phyloP scores from a whole-genome alignment of 306 rosid genomes.

The Ochetophila trinervis region DNA sequence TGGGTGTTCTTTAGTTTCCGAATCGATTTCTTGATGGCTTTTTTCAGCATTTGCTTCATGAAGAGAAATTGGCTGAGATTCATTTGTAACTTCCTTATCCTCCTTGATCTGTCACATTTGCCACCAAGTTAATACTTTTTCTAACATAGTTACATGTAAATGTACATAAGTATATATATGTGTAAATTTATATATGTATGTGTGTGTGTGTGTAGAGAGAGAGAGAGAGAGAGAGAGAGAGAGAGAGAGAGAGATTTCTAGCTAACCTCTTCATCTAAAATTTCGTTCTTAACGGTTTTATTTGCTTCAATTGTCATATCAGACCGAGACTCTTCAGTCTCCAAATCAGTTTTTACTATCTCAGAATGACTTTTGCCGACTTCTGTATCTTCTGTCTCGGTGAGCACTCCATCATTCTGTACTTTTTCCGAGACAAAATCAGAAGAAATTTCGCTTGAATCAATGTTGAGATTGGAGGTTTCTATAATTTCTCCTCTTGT shows the following conservation, averaged over 20 bases:
- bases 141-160: not conserved
- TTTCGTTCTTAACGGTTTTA: not conserved
- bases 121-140: not conserved
- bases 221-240: not conserved
- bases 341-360: slow-evolving; percentile 9
- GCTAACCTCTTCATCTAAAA: slow-evolving; percentile 29
- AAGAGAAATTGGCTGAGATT: slow-evolving; percentile 3
- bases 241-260: not conserved
- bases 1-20: slow-evolving; percentile 1
- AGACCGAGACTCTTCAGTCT: slow-evolving; percentile 10
- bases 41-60: slow-evolving; percentile 10
- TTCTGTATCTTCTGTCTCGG: slow-evolving; percentile 20
- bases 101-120: slow-evolving; percentile 22
- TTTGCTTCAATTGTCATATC: slow-evolving; percentile 21
- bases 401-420: slow-evolving; percentile 17
- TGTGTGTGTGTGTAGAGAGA: too few species aligned
- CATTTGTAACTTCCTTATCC: slow-evolving; percentile 9
- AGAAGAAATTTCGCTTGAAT: not conserved
- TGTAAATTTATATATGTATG: too few species aligned
- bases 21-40: slow-evolving; percentile 11
- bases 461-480: slow-evolving; percentile 7
- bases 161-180: too few species aligned
- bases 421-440: slow-evolving; percentile 4
- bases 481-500: not conserved
- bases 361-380: slow-evolving; percentile 17